These are phyloP conservation scores for Penicillium griseofulvum DNA, from an alignment of 2,329 filamentous ascomycete genomes.

Conservation along the genomic window DNA sequence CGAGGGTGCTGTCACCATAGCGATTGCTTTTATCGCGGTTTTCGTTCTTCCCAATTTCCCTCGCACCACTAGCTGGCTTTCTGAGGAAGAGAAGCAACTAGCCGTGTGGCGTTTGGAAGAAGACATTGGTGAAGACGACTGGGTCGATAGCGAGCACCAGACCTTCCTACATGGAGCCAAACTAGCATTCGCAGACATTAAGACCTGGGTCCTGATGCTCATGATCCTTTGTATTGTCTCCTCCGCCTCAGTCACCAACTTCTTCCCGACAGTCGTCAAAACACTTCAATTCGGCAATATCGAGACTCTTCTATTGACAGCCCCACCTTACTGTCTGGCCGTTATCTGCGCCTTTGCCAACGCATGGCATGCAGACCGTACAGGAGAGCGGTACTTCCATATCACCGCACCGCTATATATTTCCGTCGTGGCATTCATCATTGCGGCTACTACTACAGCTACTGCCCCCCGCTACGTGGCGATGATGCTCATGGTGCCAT, in stretches of 20 bases:
- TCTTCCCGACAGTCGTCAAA: slow-evolving; percentile 68
- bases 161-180: slow-evolving; percentile 51
- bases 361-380: slow-evolving; percentile 68
- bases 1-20: slow-evolving; percentile 64
- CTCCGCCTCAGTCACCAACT: slow-evolving; percentile 62
- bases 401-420: slow-evolving; percentile 61
- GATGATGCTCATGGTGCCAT: slow-evolving; percentile 70
- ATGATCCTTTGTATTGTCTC: slow-evolving; percentile 59
- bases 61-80: slow-evolving; percentile 58
- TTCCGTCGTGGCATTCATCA: slow-evolving; percentile 63
- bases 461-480: slow-evolving; percentile 64
- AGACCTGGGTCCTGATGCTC: slow-evolving; percentile 60
- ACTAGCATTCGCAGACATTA: slow-evolving; percentile 57
- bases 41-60: slow-evolving; percentile 69
- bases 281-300: slow-evolving; percentile 64
- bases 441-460: slow-evolving; percentile 61
- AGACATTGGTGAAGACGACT: slow-evolving; percentile 65
- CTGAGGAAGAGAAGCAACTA: slow-evolving; percentile 56
- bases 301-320: slow-evolving; percentile 61
- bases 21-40: slow-evolving; percentile 56
- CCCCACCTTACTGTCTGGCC: slow-evolving; percentile 62
- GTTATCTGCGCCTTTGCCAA: slow-evolving; percentile 63
- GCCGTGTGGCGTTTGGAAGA: slow-evolving; percentile 62
- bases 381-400: slow-evolving; percentile 69
- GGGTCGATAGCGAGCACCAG: slow-evolving; percentile 56